phyloP scores from a whole-genome alignment of 139 green algal species.

The Chlorella sp. region DNA sequence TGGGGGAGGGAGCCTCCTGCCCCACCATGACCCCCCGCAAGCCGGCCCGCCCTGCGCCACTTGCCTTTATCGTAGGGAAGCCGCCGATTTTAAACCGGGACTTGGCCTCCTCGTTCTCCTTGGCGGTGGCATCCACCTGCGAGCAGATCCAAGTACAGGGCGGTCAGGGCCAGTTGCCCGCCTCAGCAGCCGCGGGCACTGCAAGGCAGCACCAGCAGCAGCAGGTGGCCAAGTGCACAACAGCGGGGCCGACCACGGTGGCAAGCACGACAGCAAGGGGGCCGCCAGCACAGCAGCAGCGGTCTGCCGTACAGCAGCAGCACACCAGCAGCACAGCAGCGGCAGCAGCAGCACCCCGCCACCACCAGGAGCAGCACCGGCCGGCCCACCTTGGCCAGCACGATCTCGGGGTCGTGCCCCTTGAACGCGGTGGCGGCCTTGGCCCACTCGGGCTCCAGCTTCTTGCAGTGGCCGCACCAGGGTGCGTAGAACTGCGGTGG shows the following conservation, averaged over 20 bases:
- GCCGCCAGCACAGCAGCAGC: too few relatives aligned
- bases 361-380: neutral
- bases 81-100: slow-evolving; percentile 52
- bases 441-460: slow-evolving; percentile 54
- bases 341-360: too few relatives aligned
- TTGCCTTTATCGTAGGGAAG: slow-evolving; percentile 62
- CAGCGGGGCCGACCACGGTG: too few relatives aligned
- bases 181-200: too few relatives aligned
- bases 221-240: too few relatives aligned
- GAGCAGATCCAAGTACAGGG: neutral
- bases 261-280: too few relatives aligned
- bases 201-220: too few relatives aligned
- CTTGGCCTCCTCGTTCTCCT: slow-evolving; percentile 52
- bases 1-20: neutral
- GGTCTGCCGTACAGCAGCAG: neutral
- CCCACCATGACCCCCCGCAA: neutral
- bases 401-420: slow-evolving; percentile 18
- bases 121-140: slow-evolving; percentile 48
- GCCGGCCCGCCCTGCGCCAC: neutral
- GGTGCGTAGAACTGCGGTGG: slow-evolving; percentile 24
- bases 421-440: slow-evolving; percentile 46
- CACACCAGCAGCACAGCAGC: too few relatives aligned
- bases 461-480: slow-evolving; percentile 44
- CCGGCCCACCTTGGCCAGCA: slow-evolving; percentile 42
- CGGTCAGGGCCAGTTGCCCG: too few relatives aligned